Percentiles rank a stretch among this genome's conserved stretches.
These are phyloP conservation scores for Fusarium liriodendri DNA, from an alignment of 2,329 filamentous ascomycete genomes.

Conservation along the genomic window DNA sequence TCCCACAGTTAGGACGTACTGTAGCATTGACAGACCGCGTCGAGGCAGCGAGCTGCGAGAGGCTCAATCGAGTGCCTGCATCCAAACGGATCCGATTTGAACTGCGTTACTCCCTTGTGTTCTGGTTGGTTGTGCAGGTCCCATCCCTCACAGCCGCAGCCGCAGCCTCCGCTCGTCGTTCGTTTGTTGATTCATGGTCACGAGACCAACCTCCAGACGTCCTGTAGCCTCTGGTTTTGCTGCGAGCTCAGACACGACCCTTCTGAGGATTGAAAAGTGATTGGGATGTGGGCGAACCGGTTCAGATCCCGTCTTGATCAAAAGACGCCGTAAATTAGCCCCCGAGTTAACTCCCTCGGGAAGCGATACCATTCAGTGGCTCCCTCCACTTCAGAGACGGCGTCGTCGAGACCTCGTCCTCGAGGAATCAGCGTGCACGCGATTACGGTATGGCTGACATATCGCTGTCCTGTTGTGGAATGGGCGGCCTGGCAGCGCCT, in stretches of 20 bases:
- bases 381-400: slow-evolving; percentile 22
- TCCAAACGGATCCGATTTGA: not conserved
- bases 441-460: slow-evolving; percentile 37
- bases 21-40: not conserved
- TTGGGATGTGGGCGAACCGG: not conserved
- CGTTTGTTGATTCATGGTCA: slow-evolving; percentile 1
- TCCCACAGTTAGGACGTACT: not conserved
- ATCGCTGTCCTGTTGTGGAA: slow-evolving; percentile 33
- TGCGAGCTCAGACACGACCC: not conserved
- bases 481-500: slow-evolving; percentile 13
- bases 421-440: slow-evolving; percentile 33
- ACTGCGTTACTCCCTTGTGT: not conserved
- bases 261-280: not conserved
- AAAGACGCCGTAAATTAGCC: not conserved
- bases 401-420: slow-evolving; percentile 2
- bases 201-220: slow-evolving; percentile 10
- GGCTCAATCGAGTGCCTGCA: not conserved
- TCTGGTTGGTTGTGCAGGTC: not conserved
- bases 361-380: slow-evolving; percentile 6
- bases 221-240: not conserved
- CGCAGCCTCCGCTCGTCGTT: not conserved
- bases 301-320: not conserved
- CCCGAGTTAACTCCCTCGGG: slow-evolving; percentile 12
- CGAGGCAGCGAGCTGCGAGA: not conserved
- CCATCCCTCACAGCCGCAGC: not conserved